These are phyloP conservation scores for Colletotrichum agaves DNA, from an alignment of 2,329 filamentous ascomycete genomes.

Conservation along the genomic window DNA sequence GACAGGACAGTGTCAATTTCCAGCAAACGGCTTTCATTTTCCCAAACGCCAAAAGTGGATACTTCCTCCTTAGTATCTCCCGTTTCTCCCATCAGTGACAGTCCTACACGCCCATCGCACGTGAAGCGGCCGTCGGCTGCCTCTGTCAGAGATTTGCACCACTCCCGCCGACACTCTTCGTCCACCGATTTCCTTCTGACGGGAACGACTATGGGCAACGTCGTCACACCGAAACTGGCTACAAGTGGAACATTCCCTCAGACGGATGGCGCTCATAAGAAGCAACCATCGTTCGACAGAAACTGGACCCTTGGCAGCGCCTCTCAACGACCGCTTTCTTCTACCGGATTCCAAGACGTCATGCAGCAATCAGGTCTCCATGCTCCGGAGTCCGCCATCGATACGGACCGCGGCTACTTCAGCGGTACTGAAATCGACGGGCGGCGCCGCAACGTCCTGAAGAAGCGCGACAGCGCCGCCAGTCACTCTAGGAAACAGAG, in stretches of 20 bases:
- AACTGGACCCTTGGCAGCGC: conserved; percentile 74
- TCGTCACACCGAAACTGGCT: conserved; percentile 55
- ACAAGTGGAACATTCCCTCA: conserved; percentile 56
- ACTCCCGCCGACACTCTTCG: conserved; percentile 88
- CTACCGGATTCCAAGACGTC: conserved; percentile 60
- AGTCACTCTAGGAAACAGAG: conserved; percentile 77
- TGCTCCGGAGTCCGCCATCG: conserved; percentile 61
- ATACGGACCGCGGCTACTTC: conserved; percentile 91
- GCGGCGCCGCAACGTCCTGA: conserved; percentile 80
- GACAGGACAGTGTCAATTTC: conserved; percentile 59
- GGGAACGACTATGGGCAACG: conserved; percentile 46
- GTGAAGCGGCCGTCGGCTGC: conserved; percentile 79
- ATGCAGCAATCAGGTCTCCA: conserved; percentile 49
- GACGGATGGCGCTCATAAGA: conserved; percentile 62
- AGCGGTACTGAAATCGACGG: conserved; percentile 87
- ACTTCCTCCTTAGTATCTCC: conserved; percentile 54
- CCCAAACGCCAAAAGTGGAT: conserved; percentile 62
- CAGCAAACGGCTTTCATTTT: conserved; percentile 59
- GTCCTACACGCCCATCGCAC: conserved; percentile 60
- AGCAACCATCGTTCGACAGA: conserved; percentile 75
- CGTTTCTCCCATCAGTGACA: conserved; percentile 56
- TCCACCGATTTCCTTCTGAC: conserved; percentile 72
- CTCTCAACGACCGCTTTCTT: conserved; percentile 61
- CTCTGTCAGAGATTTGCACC: conserved; percentile 83
- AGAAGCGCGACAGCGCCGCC: conserved; percentile 75